Evolutionary conservation across 768 basidiomycete species (phyloP).

Genomic region (Mycena capillaripes): DNA sequence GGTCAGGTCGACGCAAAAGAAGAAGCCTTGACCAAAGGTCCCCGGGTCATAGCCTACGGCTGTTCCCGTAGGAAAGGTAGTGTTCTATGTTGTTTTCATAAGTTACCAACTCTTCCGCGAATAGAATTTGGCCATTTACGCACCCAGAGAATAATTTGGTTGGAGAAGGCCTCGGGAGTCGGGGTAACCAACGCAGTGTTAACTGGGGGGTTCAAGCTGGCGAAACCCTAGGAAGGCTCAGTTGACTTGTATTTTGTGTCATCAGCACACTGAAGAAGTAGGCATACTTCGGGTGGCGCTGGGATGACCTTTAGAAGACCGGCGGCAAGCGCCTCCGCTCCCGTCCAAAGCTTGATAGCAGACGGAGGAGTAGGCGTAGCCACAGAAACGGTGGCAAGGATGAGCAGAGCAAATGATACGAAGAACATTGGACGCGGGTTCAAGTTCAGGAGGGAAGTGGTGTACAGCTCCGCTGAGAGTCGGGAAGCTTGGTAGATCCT

Average conservation of each 20-base stretch:
- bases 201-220: not conserved
- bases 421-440: slow-evolving; percentile 15
- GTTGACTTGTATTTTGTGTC: not conserved
- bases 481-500: not conserved
- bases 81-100: slow-evolving; percentile 3
- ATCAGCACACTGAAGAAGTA: slow-evolving; percentile 10
- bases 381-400: slow-evolving; percentile 17
- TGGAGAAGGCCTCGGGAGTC: slow-evolving; percentile 6
- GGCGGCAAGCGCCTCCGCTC: slow-evolving; percentile 26
- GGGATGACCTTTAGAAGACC: slow-evolving; percentile 18
- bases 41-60: slow-evolving; percentile 11
- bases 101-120: not conserved
- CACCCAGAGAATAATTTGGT: slow-evolving; percentile 20
- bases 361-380: slow-evolving; percentile 10
- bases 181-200: no score
- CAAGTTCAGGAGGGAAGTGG: slow-evolving; percentile 1
- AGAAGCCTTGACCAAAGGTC: slow-evolving; percentile 10
- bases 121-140: not conserved
- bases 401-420: slow-evolving; percentile 11
- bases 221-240: slow-evolving; percentile 14
- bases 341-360: slow-evolving; percentile 10
- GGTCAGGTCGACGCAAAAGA: slow-evolving; percentile 29
- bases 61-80: not conserved
- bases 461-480: slow-evolving; percentile 7
- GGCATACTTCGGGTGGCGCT: slow-evolving; percentile 14